These are phyloP conservation scores for Picochlorum sp. DNA, from an alignment of 139 green algal species.

Conservation along the genomic window DNA sequence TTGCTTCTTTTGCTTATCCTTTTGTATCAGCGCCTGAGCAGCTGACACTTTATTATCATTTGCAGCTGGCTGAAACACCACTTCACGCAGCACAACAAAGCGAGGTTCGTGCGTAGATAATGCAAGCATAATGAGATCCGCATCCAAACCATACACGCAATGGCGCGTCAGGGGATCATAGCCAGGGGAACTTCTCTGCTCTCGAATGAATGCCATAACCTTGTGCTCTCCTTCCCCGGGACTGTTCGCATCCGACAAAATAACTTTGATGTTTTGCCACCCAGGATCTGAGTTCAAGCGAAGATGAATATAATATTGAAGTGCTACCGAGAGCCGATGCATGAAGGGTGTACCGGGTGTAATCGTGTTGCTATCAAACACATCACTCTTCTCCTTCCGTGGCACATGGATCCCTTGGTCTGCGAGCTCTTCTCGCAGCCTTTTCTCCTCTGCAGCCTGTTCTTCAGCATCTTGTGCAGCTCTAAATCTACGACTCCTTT, in stretches of 20 bases:
- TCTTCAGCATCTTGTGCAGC: conserved; percentile 82
- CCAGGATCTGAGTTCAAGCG: conserved; percentile 82
- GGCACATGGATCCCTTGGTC: conserved; percentile 58
- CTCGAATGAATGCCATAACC: conserved; percentile 84
- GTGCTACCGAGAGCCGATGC: conserved; percentile 75
- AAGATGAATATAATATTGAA: conserved; percentile 96
- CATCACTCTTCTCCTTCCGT: conserved; percentile 53
- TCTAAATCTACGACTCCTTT: conserved; percentile 89
- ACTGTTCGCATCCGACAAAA: conserved; percentile 81
- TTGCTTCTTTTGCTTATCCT: conserved; percentile 2
- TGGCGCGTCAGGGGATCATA: conserved; percentile 77
- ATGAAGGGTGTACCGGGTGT: conserved; percentile 99
- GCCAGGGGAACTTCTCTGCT: conserved; percentile 64
- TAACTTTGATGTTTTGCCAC: conserved; percentile 81
- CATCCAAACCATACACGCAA: conserved; percentile 95
- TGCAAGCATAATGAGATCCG: conserved; percentile 97
- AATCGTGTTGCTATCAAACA: conserved; percentile 96
- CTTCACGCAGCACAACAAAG: conserved; percentile 81
- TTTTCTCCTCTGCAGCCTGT: conserved; percentile 74
- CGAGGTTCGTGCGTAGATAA: conserved; percentile 86
- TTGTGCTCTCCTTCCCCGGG: conserved; percentile 99
- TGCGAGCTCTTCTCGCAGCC: conserved; percentile 77
- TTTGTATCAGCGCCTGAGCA: neutral
- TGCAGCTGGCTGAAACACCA: conserved; percentile 15
- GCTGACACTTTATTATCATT: neutral